Conservation (phyloP, 495 filamentous ascomycete species). For the Neurospora pannonica region DNA sequence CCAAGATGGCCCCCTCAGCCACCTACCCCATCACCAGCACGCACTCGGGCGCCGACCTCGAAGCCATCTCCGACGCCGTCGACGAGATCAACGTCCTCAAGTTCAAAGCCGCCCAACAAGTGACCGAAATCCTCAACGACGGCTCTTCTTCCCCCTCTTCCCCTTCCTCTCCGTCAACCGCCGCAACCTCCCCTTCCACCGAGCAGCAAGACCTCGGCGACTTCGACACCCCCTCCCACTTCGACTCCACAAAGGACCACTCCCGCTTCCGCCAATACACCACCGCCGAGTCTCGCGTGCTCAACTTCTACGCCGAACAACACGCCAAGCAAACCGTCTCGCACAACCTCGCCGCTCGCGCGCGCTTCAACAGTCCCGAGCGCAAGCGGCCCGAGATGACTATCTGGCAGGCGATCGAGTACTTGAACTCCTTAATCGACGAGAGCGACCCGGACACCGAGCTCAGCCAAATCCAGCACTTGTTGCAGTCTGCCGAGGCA, state of each 20-base stretch:
- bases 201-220: slow-evolving; percentile 42
- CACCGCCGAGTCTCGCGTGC: slow-evolving; percentile 67
- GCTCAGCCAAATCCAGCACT: slow-evolving; percentile 79
- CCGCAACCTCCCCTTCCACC: slow-evolving; percentile 9
- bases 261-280: slow-evolving; percentile 71
- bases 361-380: slow-evolving; percentile 52
- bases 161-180: neutral
- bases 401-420: slow-evolving; percentile 85
- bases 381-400: slow-evolving; percentile 62
- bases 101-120: slow-evolving; percentile 20
- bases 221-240: slow-evolving; percentile 54
- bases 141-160: neutral
- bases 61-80: slow-evolving; percentile 68
- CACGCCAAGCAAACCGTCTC: slow-evolving; percentile 78
- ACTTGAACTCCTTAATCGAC: slow-evolving; percentile 79
- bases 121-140: slow-evolving; percentile 9
- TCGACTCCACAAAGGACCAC: slow-evolving; percentile 74
- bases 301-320: slow-evolving; percentile 75
- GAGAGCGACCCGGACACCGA: slow-evolving; percentile 78
- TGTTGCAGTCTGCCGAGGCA: slow-evolving; percentile 78
- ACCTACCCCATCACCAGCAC: slow-evolving; percentile 7
- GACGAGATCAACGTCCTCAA: slow-evolving; percentile 76
- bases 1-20: slow-evolving; percentile 6
- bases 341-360: slow-evolving; percentile 69
- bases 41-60: slow-evolving; percentile 66